phyloP scores from a whole-genome alignment of 495 filamentous ascomycete species.

The Penicillium chermesinum region DNA sequence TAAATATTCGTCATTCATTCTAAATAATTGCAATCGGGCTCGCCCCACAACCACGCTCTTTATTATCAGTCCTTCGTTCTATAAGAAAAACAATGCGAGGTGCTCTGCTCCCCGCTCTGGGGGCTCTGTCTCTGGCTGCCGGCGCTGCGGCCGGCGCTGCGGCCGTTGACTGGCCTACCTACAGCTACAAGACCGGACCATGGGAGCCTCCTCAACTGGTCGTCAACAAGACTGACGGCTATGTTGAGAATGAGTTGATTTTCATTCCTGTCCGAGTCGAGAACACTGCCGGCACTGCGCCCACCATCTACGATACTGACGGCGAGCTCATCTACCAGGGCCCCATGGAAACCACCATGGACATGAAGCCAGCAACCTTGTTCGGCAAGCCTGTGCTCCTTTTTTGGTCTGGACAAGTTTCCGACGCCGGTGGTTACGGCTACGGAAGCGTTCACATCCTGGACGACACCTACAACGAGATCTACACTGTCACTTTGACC shows the following conservation, averaged over 20 bases:
- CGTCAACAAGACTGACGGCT: constrained; percentile 8
- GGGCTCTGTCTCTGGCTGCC: neutral
- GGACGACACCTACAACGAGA: constrained; percentile 38
- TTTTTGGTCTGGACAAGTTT: constrained; percentile 17
- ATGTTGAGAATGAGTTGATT: constrained; percentile 10
- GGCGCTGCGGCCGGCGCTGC: neutral
- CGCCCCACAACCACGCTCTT: neutral
- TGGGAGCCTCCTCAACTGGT: constrained; percentile 15
- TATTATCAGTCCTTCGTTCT: neutral
- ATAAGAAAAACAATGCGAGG: neutral
- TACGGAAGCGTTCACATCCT: constrained; percentile 33
- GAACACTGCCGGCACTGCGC: constrained; percentile 10
- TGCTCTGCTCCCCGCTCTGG: neutral
- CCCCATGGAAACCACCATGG: constrained; percentile 8
- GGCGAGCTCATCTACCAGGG: constrained; percentile 21
- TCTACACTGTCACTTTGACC: constrained; percentile 21
- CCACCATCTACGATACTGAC: constrained; percentile 18
- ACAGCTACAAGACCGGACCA: constrained; percentile 11
- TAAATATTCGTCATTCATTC: constrained; percentile 5
- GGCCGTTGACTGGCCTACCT: constrained; percentile 7
- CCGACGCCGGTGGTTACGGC: constrained; percentile 14
- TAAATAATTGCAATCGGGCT: constrained; percentile 1
- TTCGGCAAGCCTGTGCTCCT: constrained; percentile 20
- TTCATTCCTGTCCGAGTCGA: constrained; percentile 12
- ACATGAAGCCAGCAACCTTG: constrained; percentile 18